phyloP scores from a whole-genome alignment of 192 early-diverging fungal species.

The Chytriomyces confervae region DNA sequence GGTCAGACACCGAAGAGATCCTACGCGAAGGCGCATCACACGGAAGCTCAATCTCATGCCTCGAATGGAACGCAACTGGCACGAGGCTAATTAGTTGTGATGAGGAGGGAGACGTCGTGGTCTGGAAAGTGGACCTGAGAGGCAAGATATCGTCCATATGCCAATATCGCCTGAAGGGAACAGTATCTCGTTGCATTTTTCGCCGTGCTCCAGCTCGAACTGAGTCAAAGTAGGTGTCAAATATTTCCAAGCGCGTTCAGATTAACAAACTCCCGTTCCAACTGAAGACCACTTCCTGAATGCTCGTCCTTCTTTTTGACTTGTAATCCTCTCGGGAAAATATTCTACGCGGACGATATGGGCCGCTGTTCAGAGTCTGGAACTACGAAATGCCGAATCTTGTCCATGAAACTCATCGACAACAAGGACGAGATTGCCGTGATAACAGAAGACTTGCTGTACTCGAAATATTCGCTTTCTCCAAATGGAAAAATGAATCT shows the following conservation, averaged over 20 bases:
- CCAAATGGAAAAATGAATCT: constrained; percentile 51
- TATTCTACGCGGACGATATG: constrained; percentile 62
- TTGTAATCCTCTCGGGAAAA: constrained; percentile 31
- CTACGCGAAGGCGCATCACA: constrained; percentile 57
- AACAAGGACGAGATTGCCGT: constrained; percentile 42
- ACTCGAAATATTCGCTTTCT: constrained; percentile 45
- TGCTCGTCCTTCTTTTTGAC: constrained; percentile 56
- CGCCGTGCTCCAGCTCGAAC: constrained; percentile 17
- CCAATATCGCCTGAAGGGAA: constrained; percentile 54
- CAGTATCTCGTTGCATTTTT: constrained; percentile 35
- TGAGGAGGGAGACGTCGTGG: constrained; percentile 56
- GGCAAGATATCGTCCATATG: constrained; percentile 51
- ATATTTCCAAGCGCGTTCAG: background rate
- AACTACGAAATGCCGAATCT: constrained; percentile 24
- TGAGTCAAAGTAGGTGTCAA: constrained; percentile 22
- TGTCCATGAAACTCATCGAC: constrained; percentile 39
- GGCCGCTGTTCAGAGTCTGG: constrained; percentile 52
- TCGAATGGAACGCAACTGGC: constrained; percentile 56
- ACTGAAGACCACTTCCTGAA: constrained; percentile 15
- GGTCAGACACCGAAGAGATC: constrained; percentile 51
- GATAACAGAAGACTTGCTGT: constrained; percentile 47
- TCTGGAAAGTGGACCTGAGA: constrained; percentile 60
- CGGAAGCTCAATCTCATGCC: constrained; percentile 29
- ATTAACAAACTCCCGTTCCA: background rate
- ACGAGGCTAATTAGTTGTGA: constrained; percentile 56